phyloP scores from a whole-genome alignment of 129 eudicot genomes.

The Escallonia herrerae region DNA sequence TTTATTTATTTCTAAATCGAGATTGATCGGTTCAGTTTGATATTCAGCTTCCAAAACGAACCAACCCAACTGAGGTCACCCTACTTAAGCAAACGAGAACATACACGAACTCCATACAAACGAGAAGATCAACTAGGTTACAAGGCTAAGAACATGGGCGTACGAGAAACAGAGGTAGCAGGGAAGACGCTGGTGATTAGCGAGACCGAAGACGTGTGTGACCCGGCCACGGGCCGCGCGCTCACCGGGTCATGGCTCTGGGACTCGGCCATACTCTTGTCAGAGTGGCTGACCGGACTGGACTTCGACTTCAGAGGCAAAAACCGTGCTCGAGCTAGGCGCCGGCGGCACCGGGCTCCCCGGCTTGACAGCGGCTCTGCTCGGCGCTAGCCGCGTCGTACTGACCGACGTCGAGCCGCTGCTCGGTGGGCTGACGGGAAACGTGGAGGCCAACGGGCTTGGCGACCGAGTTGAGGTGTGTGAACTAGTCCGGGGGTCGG shows the following conservation, averaged over 20 bases:
- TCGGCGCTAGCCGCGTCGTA: slow-evolving; percentile 20
- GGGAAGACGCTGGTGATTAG: slow-evolving; percentile 8
- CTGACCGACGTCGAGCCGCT: slow-evolving; percentile 23
- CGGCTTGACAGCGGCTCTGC: slow-evolving; percentile 22
- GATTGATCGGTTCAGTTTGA: no score
- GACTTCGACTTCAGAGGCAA: slow-evolving; percentile 11
- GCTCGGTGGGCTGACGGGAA: slow-evolving; percentile 12
- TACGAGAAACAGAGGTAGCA: slow-evolving; percentile 1
- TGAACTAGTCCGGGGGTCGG: slow-evolving; percentile 18
- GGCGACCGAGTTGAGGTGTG: slow-evolving; percentile 20
- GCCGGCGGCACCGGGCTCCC: slow-evolving; percentile 26
- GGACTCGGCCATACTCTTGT: slow-evolving; percentile 23
- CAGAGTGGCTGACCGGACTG: slow-evolving; percentile 12
- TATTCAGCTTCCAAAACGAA: no score
- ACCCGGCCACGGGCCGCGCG: slow-evolving; percentile 15
- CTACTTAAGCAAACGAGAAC: no score
- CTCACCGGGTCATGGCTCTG: slow-evolving; percentile 31
- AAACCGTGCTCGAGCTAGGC: slow-evolving; percentile 22
- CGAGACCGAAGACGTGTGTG: slow-evolving; percentile 22
- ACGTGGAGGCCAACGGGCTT: slow-evolving; percentile 27
- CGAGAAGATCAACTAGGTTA: no score
- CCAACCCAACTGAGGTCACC: no score
- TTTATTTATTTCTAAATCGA: no score
- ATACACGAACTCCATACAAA: no score
- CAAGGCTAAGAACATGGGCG: background rate